These are phyloP conservation scores for Aspergillus japonicus DNA, from an alignment of 2,329 filamentous ascomycete species.

Conservation along the genomic window DNA sequence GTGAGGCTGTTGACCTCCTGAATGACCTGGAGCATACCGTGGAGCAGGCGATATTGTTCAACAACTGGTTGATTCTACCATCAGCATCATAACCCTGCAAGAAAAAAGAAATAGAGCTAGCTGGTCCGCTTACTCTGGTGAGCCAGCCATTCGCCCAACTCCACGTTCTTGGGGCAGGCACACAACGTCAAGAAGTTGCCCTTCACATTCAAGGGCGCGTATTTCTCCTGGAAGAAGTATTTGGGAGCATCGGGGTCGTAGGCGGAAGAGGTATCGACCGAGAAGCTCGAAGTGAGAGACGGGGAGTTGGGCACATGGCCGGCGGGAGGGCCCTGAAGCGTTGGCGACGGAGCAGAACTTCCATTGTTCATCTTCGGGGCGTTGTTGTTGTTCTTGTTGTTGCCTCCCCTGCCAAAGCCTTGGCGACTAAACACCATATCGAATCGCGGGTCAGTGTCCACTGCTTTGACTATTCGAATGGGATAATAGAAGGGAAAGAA, in stretches of 20 bases:
- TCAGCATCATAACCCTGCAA: not conserved
- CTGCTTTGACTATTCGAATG: constrained; percentile 12
- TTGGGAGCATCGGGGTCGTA: constrained; percentile 47
- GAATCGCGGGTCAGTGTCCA: constrained; percentile 28
- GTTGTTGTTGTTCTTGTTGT: constrained; percentile 45
- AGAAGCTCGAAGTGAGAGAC: constrained; percentile 39
- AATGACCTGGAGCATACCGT: constrained; percentile 84
- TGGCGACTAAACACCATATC: constrained; percentile 41
- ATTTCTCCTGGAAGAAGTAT: constrained; percentile 54
- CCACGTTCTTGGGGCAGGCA: constrained; percentile 87
- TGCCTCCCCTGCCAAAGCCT: constrained; percentile 49
- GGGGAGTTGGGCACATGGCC: constrained; percentile 39
- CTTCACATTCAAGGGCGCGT: constrained; percentile 83
- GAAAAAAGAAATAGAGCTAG: not conserved
- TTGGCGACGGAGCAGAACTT: constrained; percentile 30
- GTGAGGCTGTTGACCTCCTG: constrained; percentile 78
- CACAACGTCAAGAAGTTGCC: constrained; percentile 97
- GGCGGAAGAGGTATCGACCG: constrained; percentile 35
- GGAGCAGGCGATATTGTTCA: constrained; percentile 85
- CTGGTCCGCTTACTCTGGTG: constrained; percentile 70
- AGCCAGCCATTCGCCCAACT: constrained; percentile 92
- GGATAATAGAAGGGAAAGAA: constrained; percentile 11
- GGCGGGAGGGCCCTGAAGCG: constrained; percentile 30
- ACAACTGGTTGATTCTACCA: constrained; percentile 60
- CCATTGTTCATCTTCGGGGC: constrained; percentile 42